Base-by-base conservation (phyloP, 1,284 basidiomycete species). In the Pascua guehoae region DNA sequence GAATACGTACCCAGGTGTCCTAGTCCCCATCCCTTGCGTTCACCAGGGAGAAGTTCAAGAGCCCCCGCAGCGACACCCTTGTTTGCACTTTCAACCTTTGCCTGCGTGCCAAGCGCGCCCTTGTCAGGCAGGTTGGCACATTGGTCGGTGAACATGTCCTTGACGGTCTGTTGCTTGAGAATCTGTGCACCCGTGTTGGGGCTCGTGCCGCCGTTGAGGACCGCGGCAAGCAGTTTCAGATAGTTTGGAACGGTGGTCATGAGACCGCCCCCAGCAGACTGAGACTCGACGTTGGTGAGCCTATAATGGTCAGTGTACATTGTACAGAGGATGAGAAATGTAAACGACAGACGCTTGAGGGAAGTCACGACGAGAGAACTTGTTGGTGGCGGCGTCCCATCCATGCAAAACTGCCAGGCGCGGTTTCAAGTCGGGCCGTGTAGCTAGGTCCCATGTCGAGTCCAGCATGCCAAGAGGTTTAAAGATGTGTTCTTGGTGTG, bases 1-100 rank as follows among this genome's bases (percentile, higher is more conserved):
- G 16, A 49, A 4, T 4, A 57, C 63, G 38, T 43, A 65, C 63
- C 40, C 10, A 65, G 52, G 54, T 60, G 60, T 1, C 58, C 57
- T 38, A 65, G 55, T 37, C 63, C 63, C 63, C 63, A 65, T 14
- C 61, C 63, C 49, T 65, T 65, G 41, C 49, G 32, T 52, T 62
- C 42, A 2, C 41, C 12, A 43, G 5, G 38, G 44, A 65, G 51
- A 18, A 65, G 47, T 17, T 52, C 48, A 11, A 65, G 45, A 15
- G 53, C 54, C 17, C 39, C 44, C 16, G 38, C 51, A 0, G 60
- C 60, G 12, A 47, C 49, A 16, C 17, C 39, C 16, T 41, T 24
- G 44, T 65, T 60, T 8, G 60, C 60, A 18, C 43, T 58, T n/a
- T 49, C 49, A 8, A 60, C 24, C 24, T 32, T 32, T 32, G 24